Percentiles rank a stretch among this genome's conserved stretches.
Evolutionary conservation across 208 protist species (phyloP).

Genomic region (Porcisia hertigi): DNA sequence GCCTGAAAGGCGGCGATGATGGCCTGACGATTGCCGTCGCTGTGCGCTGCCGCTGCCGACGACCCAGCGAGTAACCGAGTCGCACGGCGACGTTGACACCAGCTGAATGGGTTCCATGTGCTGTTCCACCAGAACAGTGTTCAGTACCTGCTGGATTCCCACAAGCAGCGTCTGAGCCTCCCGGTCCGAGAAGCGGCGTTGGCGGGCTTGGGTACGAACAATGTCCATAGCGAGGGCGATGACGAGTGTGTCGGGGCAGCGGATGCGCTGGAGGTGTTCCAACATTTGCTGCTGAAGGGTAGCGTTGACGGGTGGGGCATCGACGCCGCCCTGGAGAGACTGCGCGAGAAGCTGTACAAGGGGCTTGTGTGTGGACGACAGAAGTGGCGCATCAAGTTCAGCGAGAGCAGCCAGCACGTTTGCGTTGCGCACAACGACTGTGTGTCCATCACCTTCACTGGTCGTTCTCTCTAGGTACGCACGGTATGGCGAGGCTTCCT

Average conservation of each 20-base stretch:
- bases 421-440: background rate
- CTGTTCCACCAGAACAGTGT: constrained; percentile 14
- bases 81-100: background rate
- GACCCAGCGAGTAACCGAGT: background rate
- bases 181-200: background rate
- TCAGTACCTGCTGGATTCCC: constrained; percentile 16
- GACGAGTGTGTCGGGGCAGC: constrained; percentile 42
- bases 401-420: background rate
- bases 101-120: constrained; percentile 17
- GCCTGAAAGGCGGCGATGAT: background rate
- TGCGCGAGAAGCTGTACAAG: constrained; percentile 10
- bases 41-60: background rate
- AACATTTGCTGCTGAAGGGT: constrained; percentile 20
- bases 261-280: constrained; percentile 26
- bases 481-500: constrained; percentile 20
- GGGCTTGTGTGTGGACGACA: background rate
- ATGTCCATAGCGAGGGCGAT: constrained; percentile 46
- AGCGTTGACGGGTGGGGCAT: background rate
- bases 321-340: background rate
- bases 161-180: constrained; percentile 11
- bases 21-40: background rate
- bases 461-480: constrained; percentile 1
- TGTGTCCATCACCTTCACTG: background rate
- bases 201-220: background rate
- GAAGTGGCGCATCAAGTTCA: background rate